phyloP scores from a whole-genome alignment of 495 filamentous ascomycete species.

The Aspergillus haitiensis region DNA sequence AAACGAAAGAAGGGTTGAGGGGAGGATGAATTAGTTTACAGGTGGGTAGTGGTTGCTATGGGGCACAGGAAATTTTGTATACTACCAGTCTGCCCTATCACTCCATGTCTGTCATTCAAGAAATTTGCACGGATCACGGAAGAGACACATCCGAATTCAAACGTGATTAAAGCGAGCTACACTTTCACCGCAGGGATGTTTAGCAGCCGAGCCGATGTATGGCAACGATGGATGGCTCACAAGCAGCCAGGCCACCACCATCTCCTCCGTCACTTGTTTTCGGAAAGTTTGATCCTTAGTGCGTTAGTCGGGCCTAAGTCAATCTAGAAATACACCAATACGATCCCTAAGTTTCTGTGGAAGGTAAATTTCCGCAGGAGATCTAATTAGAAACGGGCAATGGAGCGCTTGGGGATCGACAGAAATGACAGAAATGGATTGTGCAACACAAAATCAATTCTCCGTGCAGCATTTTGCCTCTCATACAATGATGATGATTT shows the following conservation, averaged over 20 bases:
- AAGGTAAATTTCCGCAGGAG: background rate
- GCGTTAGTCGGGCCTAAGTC: background rate
- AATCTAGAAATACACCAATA: background rate
- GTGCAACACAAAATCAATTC: no score
- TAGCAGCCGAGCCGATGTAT: conserved; percentile 12
- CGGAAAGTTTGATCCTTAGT: conserved; percentile 4
- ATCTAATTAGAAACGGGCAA: background rate
- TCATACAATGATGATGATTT: no score
- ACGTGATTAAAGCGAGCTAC: background rate
- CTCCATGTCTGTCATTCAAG: background rate
- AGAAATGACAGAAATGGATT: no score
- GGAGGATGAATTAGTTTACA: no score
- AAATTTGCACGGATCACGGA: conserved; percentile 16
- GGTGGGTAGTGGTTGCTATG: no score
- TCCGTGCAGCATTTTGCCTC: no score
- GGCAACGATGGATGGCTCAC: background rate
- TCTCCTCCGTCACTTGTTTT: conserved; percentile 5
- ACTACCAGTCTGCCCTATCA: background rate
- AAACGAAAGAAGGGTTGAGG: no score
- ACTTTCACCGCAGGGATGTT: conserved; percentile 10
- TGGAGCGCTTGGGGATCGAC: no score
- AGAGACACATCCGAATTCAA: conserved; percentile 7
- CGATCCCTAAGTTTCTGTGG: background rate
- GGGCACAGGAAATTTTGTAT: background rate
- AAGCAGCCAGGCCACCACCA: background rate